Conservation (phyloP, 345 rosid species). For the Citrus hindsii region DNA sequence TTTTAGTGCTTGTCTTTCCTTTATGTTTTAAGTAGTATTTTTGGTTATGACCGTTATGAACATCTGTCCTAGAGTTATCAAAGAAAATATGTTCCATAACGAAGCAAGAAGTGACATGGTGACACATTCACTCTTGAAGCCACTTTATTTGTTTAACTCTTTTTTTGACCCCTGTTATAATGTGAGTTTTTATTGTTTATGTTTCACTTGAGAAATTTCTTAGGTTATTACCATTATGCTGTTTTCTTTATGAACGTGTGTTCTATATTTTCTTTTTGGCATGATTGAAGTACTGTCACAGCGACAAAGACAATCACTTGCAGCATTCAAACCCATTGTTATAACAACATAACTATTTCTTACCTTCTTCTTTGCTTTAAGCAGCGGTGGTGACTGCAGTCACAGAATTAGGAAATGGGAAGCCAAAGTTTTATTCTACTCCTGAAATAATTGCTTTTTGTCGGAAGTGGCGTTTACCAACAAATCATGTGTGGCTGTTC, state of each 20-base stretch:
- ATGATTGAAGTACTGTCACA: neutral
- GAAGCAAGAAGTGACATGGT: neutral
- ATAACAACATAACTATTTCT: neutral
- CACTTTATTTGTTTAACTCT: neutral
- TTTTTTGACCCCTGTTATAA: neutral
- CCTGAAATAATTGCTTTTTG: conserved; percentile 86
- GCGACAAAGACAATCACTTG: neutral
- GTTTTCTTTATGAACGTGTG: neutral
- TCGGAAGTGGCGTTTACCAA: conserved; percentile 86
- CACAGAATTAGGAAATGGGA: conserved; percentile 83
- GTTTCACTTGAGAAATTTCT: neutral
- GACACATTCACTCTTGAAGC: neutral
- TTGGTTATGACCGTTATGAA: neutral
- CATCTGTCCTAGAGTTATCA: neutral
- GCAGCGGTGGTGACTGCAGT: conserved; percentile 96
- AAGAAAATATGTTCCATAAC: neutral
- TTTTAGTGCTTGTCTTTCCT: neutral
- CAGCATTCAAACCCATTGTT: neutral
- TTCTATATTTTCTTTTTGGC: neutral
- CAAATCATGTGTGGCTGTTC: conserved; percentile 90
- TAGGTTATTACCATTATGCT: neutral
- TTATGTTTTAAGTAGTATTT: no score
- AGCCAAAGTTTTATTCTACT: conserved; percentile 93
- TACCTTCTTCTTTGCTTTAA: conserved; percentile 22
- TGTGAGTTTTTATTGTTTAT: neutral